Evolutionary conservation across 202 grass and related monocot genomes (phyloP), one percentile per base, ranked within the genome.

Genomic region (Elaeis oleifera): DNA sequence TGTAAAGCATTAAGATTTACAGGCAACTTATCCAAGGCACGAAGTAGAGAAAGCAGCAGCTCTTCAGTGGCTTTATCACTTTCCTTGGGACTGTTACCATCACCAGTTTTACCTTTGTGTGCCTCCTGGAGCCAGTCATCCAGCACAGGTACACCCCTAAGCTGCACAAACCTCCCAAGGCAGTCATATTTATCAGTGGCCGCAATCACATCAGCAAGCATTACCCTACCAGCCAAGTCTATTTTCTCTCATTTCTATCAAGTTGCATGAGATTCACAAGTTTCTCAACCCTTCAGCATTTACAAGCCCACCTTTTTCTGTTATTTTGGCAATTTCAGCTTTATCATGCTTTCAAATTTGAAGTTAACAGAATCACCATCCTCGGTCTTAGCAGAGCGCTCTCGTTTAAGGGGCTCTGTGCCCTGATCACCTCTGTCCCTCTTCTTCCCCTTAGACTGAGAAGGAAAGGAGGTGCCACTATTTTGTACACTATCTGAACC

Each of bases 121-220:
- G 79, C 85, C 74, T 90, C 87, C 71, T 96, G 92, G 65, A 96
- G 79, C 92, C 92, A 91, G 66, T 88, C 82, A 69, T 96, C 88
- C 63, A 96, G 77, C 14, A 96, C 68, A 11, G 84, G 74, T 56
- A 96, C 84, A 64, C 92, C 92, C 71, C 73, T 79, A 61, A 88
- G 80, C 68, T 96, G 84, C 70, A 96, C 81, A 85, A 96, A 91
- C 53, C 84, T 88, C 28, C 36, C 71, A 56, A 96, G 87, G 58
- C 79, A 96, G 48, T 91, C 92, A 56, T 68, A 25, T 53, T 28
- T 90, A 64, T 96, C 88, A 22, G 87, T 89, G 64, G 81, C 81
- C 23, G 92, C 63, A 70, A 96, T 96, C 52, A 89, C 74, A 85
- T 89, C 79, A 5, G 87, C 87, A 67, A 96, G 84, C 71, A 84